These are phyloP conservation scores for Thinopyrum elongatum DNA, from an alignment of 176 grass and related monocot species.

Conservation along the genomic window DNA sequence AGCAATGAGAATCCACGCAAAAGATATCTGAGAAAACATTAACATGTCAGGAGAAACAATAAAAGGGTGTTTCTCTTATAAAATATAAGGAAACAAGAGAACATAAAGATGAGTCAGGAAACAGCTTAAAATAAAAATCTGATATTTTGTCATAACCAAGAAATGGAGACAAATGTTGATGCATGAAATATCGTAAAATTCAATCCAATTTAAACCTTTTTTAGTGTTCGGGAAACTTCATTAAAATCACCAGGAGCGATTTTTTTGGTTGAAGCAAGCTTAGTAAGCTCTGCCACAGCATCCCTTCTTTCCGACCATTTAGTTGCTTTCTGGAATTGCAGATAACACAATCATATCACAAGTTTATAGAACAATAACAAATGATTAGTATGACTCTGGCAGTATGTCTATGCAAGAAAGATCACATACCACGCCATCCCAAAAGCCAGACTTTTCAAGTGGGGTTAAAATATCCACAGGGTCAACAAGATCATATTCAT, in stretches of 20 bases:
- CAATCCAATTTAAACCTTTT: slow-evolving; percentile 62
- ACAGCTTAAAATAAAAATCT: not conserved
- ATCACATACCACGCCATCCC: slow-evolving; percentile 90
- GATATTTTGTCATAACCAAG: not conserved
- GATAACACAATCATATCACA: slow-evolving; percentile 15
- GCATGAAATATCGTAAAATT: not conserved
- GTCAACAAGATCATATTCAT: slow-evolving; percentile 99
- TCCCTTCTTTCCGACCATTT: slow-evolving; percentile 99
- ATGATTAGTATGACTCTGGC: not conserved
- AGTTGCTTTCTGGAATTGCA: slow-evolving; percentile 83
- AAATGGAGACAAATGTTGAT: not conserved
- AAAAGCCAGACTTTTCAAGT: slow-evolving; percentile 98
- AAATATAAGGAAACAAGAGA: not conserved
- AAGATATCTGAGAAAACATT: not conserved
- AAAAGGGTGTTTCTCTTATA: not conserved
- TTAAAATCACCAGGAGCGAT: slow-evolving; percentile 92
- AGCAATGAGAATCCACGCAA: not conserved
- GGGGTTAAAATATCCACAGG: slow-evolving; percentile 95
- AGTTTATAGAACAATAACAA: slow-evolving; percentile 13
- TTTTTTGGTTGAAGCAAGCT: slow-evolving; percentile 94
- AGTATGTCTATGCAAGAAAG: slow-evolving; percentile 4
- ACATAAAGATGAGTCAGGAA: not conserved
- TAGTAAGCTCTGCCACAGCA: slow-evolving; percentile 89
- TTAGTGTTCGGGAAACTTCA: slow-evolving; percentile 91
- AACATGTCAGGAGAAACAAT: not conserved